Evolutionary conservation across 805 yeast genomes (phyloP).

Genomic region (Myxozyma monticola): DNA sequence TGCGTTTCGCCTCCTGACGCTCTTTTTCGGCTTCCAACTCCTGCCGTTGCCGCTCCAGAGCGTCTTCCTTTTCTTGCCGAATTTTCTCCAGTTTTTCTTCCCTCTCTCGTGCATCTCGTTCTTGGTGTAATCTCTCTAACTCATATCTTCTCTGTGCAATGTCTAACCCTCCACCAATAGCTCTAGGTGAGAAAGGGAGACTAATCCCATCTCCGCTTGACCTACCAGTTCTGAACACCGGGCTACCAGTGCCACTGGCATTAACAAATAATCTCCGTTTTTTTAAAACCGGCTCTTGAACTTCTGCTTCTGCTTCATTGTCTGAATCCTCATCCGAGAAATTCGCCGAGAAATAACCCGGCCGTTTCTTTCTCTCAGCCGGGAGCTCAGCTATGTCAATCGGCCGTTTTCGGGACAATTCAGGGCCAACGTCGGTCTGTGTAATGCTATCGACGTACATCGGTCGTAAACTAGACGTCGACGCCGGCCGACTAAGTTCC

Average conservation of each 20-base stretch:
- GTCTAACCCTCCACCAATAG: conserved; percentile 21
- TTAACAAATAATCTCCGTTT: conserved; percentile 18
- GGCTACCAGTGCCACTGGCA: conserved; percentile 6
- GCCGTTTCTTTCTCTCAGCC: conserved; percentile 34
- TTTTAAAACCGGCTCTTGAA: conserved; percentile 26
- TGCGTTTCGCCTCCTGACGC: conserved; percentile 10
- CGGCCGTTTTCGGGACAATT: conserved; percentile 17
- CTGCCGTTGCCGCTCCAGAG: conserved; percentile 16
- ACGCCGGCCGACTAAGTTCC: not conserved
- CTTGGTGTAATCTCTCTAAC: conserved; percentile 15
- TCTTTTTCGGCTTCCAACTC: conserved; percentile 18
- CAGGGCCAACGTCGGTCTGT: conserved; percentile 9
- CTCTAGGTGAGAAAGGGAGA: conserved; percentile 9
- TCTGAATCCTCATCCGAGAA: conserved; percentile 38
- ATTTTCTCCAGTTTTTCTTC: conserved; percentile 14
- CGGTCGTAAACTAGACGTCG: not conserved
- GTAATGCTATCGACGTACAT: conserved; percentile 23
- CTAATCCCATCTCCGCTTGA: not conserved
- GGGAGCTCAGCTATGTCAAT: conserved; percentile 34
- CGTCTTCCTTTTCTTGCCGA: conserved; percentile 9
- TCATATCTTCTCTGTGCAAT: conserved; percentile 22
- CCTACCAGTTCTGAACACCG: not conserved
- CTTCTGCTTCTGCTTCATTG: conserved; percentile 32
- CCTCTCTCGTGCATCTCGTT: conserved; percentile 10
- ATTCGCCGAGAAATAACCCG: conserved; percentile 40